Evolutionary conservation across 2,329 filamentous ascomycete species (phyloP).

Genomic region (Alternaria arborescens): DNA sequence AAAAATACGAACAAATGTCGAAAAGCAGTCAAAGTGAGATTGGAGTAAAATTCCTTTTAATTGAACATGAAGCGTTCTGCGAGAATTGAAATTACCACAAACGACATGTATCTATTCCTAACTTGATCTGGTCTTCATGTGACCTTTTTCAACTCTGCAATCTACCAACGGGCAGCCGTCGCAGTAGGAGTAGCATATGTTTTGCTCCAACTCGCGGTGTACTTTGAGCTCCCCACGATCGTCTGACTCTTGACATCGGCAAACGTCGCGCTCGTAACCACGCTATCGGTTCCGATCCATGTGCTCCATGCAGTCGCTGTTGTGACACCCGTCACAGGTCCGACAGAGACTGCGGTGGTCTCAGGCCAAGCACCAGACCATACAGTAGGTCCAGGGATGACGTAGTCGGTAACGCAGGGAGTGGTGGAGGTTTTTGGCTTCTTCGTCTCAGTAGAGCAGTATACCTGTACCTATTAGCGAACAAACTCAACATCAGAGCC

Average conservation of each 20-base stretch:
- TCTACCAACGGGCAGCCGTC: slow-evolving; percentile 21
- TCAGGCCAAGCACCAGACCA: slow-evolving; percentile 46
- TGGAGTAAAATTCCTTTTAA: no score
- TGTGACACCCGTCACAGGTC: slow-evolving; percentile 38
- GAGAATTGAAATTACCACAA: accelerated
- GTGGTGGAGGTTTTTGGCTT: slow-evolving; percentile 33
- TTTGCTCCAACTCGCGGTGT: slow-evolving; percentile 33
- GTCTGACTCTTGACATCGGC: slow-evolving; percentile 34
- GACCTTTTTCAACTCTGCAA: background rate
- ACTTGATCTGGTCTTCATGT: background rate
- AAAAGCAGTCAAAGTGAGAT: background rate
- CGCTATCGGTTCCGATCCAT: slow-evolving; percentile 33
- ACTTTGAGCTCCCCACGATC: slow-evolving; percentile 32
- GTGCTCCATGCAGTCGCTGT: slow-evolving; percentile 40
- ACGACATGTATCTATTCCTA: background rate
- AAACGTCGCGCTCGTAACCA: slow-evolving; percentile 38
- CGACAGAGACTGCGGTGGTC: slow-evolving; percentile 45
- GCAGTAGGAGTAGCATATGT: slow-evolving; percentile 24
- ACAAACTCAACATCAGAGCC: background rate
- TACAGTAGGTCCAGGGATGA: slow-evolving; percentile 53
- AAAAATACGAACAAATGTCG: background rate
- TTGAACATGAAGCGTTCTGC: no score
- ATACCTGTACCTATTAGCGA: slow-evolving; percentile 28
- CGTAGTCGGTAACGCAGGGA: slow-evolving; percentile 45
- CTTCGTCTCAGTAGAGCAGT: slow-evolving; percentile 48